Evolutionary conservation across 1,284 basidiomycete species (phyloP), one percentile per base, ranked within the genome.

Genomic region (Calocybe gambosa): DNA sequence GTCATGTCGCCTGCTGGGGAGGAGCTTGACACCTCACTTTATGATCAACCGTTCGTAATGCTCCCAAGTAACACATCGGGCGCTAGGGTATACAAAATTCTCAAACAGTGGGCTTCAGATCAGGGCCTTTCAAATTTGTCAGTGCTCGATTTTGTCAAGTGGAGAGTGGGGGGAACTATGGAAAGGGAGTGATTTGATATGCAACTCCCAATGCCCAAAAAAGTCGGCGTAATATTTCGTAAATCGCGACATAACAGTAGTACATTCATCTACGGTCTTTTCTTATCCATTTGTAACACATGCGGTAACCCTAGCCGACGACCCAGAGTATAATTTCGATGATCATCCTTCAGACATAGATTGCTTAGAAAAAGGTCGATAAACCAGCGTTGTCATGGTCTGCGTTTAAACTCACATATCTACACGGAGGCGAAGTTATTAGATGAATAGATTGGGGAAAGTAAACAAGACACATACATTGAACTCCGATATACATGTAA

Each of bases 21-120:
- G 12, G 69, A 68, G 16, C 76, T 80, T 31, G 78, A 84, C 29
- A 78, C 73, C 3, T 80, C 78, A 13, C 65, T 97, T 45, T 87
- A 92, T 58, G 73, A 82, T 19, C 93, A 96, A 60, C 81, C 81
- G 3, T 91, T 93, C 58, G 83, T 87, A 73, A 89, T 91, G 77
- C 66, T 81, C 36, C 67, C 73, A 35, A 74, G 73, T 2, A 71
- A 75, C 42, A 60, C 68, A 39, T 68, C 75, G 31, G 75, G 78
- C 19, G 65, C 71, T 46, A 71, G 73, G 28, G 84, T 92, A n/a
- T 67, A 69, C 41, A 69, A 80, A 5, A 85, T 82, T 0, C 64
- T 96, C 50, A 57, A 66, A 18, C 62, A 67, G n/a, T 96, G 92
- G 91, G 75, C 80, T 2, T 59, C 62, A 39, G 69, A 78, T 56